These are phyloP conservation scores for Ananas comosus DNA, from an alignment of 176 grass and related monocot species.

Conservation along the genomic window DNA sequence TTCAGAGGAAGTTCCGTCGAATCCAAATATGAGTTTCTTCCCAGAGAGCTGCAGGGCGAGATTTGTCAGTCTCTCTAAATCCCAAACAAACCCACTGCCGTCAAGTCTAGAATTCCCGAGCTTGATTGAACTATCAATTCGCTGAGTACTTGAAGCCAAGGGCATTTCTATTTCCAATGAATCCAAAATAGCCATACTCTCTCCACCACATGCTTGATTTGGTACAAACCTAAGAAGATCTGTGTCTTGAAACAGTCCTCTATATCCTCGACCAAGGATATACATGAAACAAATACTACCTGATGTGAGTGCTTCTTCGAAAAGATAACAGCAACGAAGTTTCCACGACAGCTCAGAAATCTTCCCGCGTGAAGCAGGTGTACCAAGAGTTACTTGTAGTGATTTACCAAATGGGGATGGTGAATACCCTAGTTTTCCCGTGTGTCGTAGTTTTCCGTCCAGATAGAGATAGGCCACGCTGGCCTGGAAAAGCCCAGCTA, in stretches of 20 bases:
- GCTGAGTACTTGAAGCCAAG: conserved; percentile 53
- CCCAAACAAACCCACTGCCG: conserved; percentile 91
- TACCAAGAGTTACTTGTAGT: conserved; percentile 94
- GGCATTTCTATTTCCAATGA: conserved; percentile 75
- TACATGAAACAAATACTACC: conserved; percentile 96
- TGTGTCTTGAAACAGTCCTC: conserved; percentile 87
- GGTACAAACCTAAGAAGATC: conserved; percentile 93
- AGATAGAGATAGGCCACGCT: conserved; percentile 91
- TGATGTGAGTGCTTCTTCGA: conserved; percentile 89
- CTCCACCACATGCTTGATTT: conserved; percentile 77
- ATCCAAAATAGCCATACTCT: conserved; percentile 85
- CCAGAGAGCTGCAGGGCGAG: conserved; percentile 72
- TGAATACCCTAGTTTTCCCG: conserved; percentile 93
- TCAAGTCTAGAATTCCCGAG: conserved; percentile 69
- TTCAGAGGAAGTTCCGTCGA: conserved; percentile 97
- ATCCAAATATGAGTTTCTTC: conserved; percentile 98
- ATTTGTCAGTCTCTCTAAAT: conserved; percentile 84
- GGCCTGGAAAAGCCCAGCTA: conserved; percentile 95
- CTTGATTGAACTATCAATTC: conserved; percentile 70
- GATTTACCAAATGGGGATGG: conserved; percentile 86
- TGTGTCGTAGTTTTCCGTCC: conserved; percentile 93
- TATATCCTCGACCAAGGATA: conserved; percentile 91
- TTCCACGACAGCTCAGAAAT: conserved; percentile 72
- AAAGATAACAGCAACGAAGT: conserved; percentile 89
- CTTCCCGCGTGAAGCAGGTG: conserved; percentile 50